A percentile compares a stretch with the other conserved stretches of the same genome.
These are phyloP conservation scores for Rhododendron molle DNA, from an alignment of 148 eudicot species.

Conservation along the genomic window DNA sequence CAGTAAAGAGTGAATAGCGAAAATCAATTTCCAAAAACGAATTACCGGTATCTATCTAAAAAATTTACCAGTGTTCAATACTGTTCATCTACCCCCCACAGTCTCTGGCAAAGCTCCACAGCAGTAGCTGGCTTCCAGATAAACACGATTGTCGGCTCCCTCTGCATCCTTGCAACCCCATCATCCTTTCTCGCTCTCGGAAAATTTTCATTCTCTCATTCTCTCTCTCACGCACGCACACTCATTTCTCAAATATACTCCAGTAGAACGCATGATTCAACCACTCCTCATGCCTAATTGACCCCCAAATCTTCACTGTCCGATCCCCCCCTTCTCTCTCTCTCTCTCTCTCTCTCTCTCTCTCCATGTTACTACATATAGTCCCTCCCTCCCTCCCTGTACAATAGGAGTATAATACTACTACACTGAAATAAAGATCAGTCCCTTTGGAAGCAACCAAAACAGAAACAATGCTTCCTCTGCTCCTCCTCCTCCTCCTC, in stretches of 20 bases:
- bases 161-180: not conserved
- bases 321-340: not conserved
- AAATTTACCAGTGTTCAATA: no score
- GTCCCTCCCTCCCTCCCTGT: not conserved
- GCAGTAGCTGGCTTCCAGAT: not conserved
- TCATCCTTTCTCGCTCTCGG: not conserved
- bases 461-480: conserved; percentile 10
- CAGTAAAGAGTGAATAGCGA: no score
- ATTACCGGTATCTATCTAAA: no score
- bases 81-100: not conserved
- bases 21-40: no score
- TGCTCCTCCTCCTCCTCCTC: conserved; percentile 16
- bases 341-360: conserved; percentile 2
- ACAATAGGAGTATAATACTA: not conserved
- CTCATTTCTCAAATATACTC: not conserved
- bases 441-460: not conserved
- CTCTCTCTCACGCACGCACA: not conserved
- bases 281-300: not conserved
- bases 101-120: not conserved
- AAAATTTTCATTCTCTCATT: no score
- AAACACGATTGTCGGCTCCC: not conserved
- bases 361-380: not conserved
- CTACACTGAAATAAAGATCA: not conserved
- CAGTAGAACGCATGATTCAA: not conserved
- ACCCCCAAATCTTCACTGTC: not conserved